Evolutionary conservation across 2,329 filamentous ascomycete species (phyloP).

Genomic region (Colletotrichum agaves): DNA sequence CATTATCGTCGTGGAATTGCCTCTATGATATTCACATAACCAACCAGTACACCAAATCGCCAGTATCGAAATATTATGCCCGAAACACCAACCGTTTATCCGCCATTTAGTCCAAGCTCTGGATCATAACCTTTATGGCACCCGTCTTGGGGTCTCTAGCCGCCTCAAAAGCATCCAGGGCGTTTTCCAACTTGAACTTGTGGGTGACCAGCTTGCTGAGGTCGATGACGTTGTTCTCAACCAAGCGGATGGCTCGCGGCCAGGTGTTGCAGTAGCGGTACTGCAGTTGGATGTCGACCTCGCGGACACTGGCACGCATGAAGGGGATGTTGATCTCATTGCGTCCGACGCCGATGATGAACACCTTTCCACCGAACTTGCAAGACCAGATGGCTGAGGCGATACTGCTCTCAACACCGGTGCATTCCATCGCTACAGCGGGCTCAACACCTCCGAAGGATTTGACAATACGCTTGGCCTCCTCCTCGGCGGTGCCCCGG

Average conservation of each 20-base stretch:
- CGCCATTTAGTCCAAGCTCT: conserved; percentile 67
- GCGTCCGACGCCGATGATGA: conserved; percentile 94
- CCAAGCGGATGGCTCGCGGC: conserved; percentile 89
- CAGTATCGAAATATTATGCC: conserved; percentile 29
- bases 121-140: conserved; percentile 98
- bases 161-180: conserved; percentile 88
- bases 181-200: conserved; percentile 85
- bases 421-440: conserved; percentile 88
- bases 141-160: conserved; percentile 89
- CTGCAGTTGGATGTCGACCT: conserved; percentile 96
- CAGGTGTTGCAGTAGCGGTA: conserved; percentile 97
- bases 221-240: conserved; percentile 86
- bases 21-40: conserved; percentile 26
- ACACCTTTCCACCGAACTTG: conserved; percentile 97
- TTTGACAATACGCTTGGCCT: conserved; percentile 73
- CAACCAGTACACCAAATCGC: conserved; percentile 37
- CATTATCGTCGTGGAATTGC: conserved; percentile 17
- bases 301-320: conserved; percentile 89
- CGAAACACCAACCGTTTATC: conserved; percentile 29
- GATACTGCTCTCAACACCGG: conserved; percentile 91
- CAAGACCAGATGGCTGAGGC: conserved; percentile 86
- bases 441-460: conserved; percentile 84
- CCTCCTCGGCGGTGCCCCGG: conserved; percentile 73
- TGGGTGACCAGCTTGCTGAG: conserved; percentile 88
- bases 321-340: conserved; percentile 97